A percentile compares a stretch with the other conserved stretches of the same genome.
phyloP scores from a whole-genome alignment of 78 protist species.

The Pigoraptor vietnamica region DNA sequence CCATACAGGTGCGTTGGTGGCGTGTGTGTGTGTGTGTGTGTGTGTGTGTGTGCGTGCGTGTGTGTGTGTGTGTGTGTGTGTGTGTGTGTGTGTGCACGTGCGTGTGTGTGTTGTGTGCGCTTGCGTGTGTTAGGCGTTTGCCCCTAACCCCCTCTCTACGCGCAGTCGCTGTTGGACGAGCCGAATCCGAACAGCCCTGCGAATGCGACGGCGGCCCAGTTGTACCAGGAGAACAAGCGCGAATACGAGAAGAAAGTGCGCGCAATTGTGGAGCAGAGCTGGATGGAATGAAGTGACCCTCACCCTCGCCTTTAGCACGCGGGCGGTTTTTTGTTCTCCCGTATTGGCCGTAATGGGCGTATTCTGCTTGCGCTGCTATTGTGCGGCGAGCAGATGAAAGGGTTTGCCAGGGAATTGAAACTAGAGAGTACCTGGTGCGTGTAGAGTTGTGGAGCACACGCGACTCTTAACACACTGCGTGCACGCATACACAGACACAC shows the following conservation, averaged over 20 bases:
- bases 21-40: background rate
- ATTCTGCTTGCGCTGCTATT: background rate
- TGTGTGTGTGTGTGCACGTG: background rate
- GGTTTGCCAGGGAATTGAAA: no score
- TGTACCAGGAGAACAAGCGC: conserved; percentile 89
- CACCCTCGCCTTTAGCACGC: no score
- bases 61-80: background rate
- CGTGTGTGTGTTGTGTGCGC: background rate
- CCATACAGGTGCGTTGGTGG: conserved; percentile 81
- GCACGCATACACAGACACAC: no score
- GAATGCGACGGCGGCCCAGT: conserved; percentile 94
- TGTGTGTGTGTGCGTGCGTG: background rate
- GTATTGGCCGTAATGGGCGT: no score
- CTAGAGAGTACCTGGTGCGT: no score
- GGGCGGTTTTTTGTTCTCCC: no score
- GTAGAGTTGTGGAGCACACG: no score
- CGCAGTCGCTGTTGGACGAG: conserved; percentile 92
- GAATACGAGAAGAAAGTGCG: conserved; percentile 93
- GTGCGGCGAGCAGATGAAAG: background rate
- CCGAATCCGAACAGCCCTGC: conserved; percentile 99
- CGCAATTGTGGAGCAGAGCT: conserved; percentile 90
- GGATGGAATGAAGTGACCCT: conserved; percentile 77
- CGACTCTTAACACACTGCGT: no score
- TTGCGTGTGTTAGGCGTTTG: background rate
- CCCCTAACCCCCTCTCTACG: background rate